Conservation (phyloP, 2,329 filamentous ascomycete species). For the Pyrenophora tritici-repentis region DNA sequence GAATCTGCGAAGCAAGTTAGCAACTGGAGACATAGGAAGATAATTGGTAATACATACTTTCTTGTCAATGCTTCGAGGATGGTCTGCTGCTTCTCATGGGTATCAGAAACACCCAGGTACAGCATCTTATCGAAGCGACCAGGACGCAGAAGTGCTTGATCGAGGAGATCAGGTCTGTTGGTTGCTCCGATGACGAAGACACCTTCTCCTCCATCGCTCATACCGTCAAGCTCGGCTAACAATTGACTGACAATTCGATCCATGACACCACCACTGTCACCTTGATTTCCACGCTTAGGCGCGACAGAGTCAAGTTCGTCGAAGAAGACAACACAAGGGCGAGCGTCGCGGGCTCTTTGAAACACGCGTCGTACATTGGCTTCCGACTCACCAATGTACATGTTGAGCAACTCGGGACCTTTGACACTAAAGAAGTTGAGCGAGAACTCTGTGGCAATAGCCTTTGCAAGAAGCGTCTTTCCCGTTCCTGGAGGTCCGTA, state of each 20-base stretch:
- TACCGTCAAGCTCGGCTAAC: slow-evolving; percentile 92
- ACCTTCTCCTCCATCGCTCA: slow-evolving; percentile 86
- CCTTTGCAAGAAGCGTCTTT: slow-evolving; percentile 90
- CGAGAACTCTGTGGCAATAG: slow-evolving; percentile 90
- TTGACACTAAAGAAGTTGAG: slow-evolving; percentile 96
- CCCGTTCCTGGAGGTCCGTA: slow-evolving; percentile 90
- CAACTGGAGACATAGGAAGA: background rate
- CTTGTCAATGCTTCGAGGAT: slow-evolving; percentile 93
- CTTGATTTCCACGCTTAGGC: slow-evolving; percentile 94
- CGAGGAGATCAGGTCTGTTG: slow-evolving; percentile 89
- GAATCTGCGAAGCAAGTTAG: slow-evolving; percentile 63
- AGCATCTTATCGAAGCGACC: slow-evolving; percentile 98
- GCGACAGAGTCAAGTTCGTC: slow-evolving; percentile 93
- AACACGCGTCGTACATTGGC: slow-evolving; percentile 90
- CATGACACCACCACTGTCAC: slow-evolving; percentile 97
- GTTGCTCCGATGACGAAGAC: slow-evolving; percentile 98
- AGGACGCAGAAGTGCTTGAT: slow-evolving; percentile 85
- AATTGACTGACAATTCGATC: slow-evolving; percentile 95
- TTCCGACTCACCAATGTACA: slow-evolving; percentile 95
- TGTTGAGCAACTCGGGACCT: slow-evolving; percentile 87
- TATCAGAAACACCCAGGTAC: slow-evolving; percentile 94
- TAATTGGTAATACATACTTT: slow-evolving; percentile 69
- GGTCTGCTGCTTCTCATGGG: slow-evolving; percentile 92
- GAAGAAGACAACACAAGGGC: slow-evolving; percentile 91
- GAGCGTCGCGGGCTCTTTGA: slow-evolving; percentile 81